Evolutionary conservation across 2,329 filamentous ascomycete species (phyloP).

Genomic region (Talaromyces sp.): DNA sequence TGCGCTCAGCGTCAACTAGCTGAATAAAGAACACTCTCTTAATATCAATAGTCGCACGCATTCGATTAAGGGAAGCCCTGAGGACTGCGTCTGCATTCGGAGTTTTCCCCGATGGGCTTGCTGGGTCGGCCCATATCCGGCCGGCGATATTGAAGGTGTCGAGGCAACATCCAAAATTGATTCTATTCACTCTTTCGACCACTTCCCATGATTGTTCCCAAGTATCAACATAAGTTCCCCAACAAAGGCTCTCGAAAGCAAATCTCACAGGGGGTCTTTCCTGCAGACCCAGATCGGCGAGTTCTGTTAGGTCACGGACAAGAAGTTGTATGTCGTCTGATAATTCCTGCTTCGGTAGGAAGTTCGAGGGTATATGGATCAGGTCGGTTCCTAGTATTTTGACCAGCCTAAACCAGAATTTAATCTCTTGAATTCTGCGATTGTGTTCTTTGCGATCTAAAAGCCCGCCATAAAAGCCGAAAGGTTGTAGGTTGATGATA

Average conservation of each 20-base stretch:
- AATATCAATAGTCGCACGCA: conserved; percentile 56
- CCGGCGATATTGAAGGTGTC: conserved; percentile 76
- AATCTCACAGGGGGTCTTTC: conserved; percentile 61
- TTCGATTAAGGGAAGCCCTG: conserved; percentile 50
- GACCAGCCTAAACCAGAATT: conserved; percentile 61
- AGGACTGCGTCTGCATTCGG: conserved; percentile 48
- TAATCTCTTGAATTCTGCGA: conserved; percentile 55
- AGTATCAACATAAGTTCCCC: conserved; percentile 64
- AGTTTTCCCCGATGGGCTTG: conserved; percentile 39
- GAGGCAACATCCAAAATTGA: conserved; percentile 71
- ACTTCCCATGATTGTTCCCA: conserved; percentile 72
- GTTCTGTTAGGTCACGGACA: conserved; percentile 59
- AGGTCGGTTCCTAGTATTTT: conserved; percentile 58
- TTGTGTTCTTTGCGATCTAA: conserved; percentile 55
- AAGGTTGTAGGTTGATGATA: conserved; percentile 61
- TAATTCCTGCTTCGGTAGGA: conserved; percentile 50
- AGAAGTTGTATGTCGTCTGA: conserved; percentile 52
- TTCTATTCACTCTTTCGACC: conserved; percentile 60
- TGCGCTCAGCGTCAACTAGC: conserved; percentile 66
- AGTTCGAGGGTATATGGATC: conserved; percentile 67
- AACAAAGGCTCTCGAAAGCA: conserved; percentile 69
- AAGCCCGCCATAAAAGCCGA: conserved; percentile 70
- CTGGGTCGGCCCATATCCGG: conserved; percentile 66
- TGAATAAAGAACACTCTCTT: conserved; percentile 70
- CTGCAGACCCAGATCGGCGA: conserved; percentile 63